Percentiles rank a stretch among this genome's conserved stretches.
Evolutionary conservation across 2,329 filamentous ascomycete genomes (phyloP).

Genomic region (Coniosporium tulheliwenetii): DNA sequence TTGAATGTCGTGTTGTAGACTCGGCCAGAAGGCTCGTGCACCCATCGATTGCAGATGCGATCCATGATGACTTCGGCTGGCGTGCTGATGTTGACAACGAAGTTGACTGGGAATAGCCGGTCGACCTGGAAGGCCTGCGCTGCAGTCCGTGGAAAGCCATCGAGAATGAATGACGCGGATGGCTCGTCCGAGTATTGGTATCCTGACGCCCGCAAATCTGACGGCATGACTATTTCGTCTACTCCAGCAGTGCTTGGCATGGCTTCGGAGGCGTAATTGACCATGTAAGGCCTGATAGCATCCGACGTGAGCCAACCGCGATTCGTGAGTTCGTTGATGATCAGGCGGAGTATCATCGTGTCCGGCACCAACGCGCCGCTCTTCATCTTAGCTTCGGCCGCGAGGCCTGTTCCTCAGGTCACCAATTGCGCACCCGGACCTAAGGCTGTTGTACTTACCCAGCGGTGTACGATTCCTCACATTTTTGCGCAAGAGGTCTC

Average conservation of each 20-base stretch:
- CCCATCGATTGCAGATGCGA: slow-evolving; percentile 83
- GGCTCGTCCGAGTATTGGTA: slow-evolving; percentile 48
- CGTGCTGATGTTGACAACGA: slow-evolving; percentile 76
- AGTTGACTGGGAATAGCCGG: slow-evolving; percentile 77
- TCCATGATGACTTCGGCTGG: slow-evolving; percentile 76
- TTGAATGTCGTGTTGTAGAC: slow-evolving; percentile 96
- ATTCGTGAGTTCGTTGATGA: slow-evolving; percentile 72
- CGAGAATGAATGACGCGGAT: slow-evolving; percentile 79
- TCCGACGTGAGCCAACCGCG: slow-evolving; percentile 62
- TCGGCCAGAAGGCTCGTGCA: slow-evolving; percentile 78
- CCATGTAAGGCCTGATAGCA: slow-evolving; percentile 29
- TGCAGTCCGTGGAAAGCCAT: slow-evolving; percentile 87
- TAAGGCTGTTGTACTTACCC: slow-evolving; percentile 36
- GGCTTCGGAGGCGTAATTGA: slow-evolving; percentile 23
- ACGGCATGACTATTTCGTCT: slow-evolving; percentile 26
- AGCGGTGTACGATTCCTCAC: slow-evolving; percentile 76
- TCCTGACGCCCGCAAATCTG: slow-evolving; percentile 12
- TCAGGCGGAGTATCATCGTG: slow-evolving; percentile 78
- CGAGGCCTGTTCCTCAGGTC: slow-evolving; percentile 46
- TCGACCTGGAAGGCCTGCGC: slow-evolving; percentile 66
- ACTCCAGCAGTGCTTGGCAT: slow-evolving; percentile 12
- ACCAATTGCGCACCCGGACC: too few relatives aligned
- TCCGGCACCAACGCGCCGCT: slow-evolving; percentile 83
- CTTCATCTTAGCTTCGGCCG: slow-evolving; percentile 81
- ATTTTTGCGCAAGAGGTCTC: slow-evolving; percentile 83